Conservation (phyloP, 2,329 filamentous ascomycete species). For the Dothideomycetidae sp. region DNA sequence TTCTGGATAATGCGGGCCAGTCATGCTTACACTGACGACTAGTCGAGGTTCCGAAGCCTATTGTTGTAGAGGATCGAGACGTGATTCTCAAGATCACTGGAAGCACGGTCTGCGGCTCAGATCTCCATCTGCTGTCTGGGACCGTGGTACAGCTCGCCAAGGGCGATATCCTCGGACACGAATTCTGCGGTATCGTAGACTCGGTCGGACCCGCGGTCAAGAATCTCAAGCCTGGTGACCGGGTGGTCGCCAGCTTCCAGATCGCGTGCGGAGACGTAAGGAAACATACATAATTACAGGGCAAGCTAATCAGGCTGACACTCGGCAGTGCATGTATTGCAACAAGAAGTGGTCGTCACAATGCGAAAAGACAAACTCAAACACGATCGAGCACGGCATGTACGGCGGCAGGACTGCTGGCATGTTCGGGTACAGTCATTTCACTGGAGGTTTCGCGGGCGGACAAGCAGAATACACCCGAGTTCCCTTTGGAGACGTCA, state of each 20-base stretch:
- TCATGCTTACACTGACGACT: conserved; percentile 2
- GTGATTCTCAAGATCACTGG: conserved; percentile 69
- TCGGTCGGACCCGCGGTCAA: conserved; percentile 30
- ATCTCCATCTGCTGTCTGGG: conserved; percentile 43
- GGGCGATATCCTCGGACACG: conserved; percentile 38
- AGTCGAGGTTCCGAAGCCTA: conserved; percentile 54
- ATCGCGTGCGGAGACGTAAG: conserved; percentile 46
- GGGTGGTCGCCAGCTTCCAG: conserved; percentile 77
- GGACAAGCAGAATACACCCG: conserved; percentile 79
- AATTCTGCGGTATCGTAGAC: conserved; percentile 39
- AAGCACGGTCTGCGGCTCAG: conserved; percentile 47
- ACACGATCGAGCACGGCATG: conserved; percentile 56
- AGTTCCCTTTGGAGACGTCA: conserved; percentile 67
- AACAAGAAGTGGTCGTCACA: conserved; percentile 63
- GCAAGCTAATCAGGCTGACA: background rate
- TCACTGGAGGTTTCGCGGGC: conserved; percentile 75
- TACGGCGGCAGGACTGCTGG: conserved; percentile 65
- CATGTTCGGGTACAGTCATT: conserved; percentile 46
- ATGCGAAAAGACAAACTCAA: conserved; percentile 68
- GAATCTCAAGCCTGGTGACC: conserved; percentile 30
- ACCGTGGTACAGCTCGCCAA: conserved; percentile 36
- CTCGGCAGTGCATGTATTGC: conserved; percentile 55
- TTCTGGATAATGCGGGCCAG: conserved; percentile 1
- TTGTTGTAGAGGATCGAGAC: conserved; percentile 56
- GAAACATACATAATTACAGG: background rate